phyloP scores from a whole-genome alignment of 1,284 basidiomycete genomes.

The Mycena sp. region DNA sequence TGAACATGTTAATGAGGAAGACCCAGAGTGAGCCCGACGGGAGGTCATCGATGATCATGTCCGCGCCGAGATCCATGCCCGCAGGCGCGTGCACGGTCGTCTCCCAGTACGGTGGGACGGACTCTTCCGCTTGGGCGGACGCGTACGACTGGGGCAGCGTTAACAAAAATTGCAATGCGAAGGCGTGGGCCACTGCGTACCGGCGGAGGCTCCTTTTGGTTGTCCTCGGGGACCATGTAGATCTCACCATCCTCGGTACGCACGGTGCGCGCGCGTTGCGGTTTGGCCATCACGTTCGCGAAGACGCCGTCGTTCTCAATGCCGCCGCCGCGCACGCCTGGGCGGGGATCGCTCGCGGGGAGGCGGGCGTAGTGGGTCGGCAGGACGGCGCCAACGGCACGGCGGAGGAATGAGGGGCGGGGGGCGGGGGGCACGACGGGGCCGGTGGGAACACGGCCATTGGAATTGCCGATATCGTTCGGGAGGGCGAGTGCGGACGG shows the following conservation, averaged over 20 bases:
- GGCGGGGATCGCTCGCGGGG: slow-evolving; percentile 52
- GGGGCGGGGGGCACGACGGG: slow-evolving; percentile 50
- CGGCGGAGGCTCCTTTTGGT: slow-evolving; percentile 86
- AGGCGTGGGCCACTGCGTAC: slow-evolving; percentile 55
- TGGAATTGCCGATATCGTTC: slow-evolving; percentile 82
- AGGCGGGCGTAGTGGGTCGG: slow-evolving; percentile 79
- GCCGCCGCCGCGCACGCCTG: slow-evolving; percentile 72
- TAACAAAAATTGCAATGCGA: neutral
- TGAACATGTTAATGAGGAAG: slow-evolving; percentile 84
- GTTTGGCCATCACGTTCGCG: slow-evolving; percentile 94
- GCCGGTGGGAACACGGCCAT: slow-evolving; percentile 74
- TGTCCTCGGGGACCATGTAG: slow-evolving; percentile 79
- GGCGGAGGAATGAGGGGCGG: slow-evolving; percentile 65
- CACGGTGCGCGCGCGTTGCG: slow-evolving; percentile 59
- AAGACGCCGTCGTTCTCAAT: slow-evolving; percentile 95
- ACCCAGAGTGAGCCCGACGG: slow-evolving; percentile 75
- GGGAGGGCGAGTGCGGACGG: slow-evolving; percentile 67
- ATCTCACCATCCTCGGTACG: slow-evolving; percentile 67
- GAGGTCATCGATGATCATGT: slow-evolving; percentile 80
- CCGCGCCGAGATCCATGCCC: slow-evolving; percentile 59
- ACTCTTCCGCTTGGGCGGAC: slow-evolving; percentile 77
- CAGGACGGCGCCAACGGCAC: slow-evolving; percentile 72
- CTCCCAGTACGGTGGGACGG: slow-evolving; percentile 97
- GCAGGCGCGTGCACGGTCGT: slow-evolving; percentile 86
- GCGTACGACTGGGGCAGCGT: slow-evolving; percentile 76